Percentiles rank a stretch among this genome's conserved stretches.
Evolutionary conservation across 2,329 filamentous ascomycete species (phyloP).

Genomic region (Claviceps capensis): DNA sequence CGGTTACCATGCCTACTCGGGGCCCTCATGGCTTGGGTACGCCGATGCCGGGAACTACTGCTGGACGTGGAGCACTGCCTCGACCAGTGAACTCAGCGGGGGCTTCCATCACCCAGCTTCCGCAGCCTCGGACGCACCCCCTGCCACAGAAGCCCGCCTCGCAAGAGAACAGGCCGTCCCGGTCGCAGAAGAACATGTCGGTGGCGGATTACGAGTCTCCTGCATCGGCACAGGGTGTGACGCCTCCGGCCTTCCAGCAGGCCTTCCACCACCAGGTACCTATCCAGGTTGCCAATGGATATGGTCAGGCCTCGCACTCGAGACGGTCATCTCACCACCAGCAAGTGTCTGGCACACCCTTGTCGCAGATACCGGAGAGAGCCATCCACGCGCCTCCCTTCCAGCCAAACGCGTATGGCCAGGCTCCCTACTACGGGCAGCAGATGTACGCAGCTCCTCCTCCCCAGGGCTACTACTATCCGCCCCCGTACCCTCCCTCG

Average conservation of each 20-base stretch:
- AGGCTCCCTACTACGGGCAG: conserved; percentile 42
- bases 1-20: conserved; percentile 15
- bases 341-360: conserved; percentile 60
- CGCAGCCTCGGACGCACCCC: conserved; percentile 43
- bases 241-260: conserved; percentile 69
- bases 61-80: conserved; percentile 1
- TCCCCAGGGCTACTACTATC: conserved; percentile 56
- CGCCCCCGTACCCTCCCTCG: conserved; percentile 33
- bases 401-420: conserved; percentile 57
- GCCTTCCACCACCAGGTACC: conserved; percentile 95
- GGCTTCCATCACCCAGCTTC: conserved; percentile 35
- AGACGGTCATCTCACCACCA: conserved; percentile 59
- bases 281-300: conserved; percentile 47
- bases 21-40: conserved; percentile 2
- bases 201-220: conserved; percentile 87
- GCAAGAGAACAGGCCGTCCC: conserved; percentile 49
- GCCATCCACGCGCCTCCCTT: conserved; percentile 85
- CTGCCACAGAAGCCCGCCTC: conserved; percentile 44
- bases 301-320: conserved; percentile 45
- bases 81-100: conserved; percentile 7
- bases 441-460: conserved; percentile 25
- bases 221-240: conserved; percentile 32
- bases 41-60: not conserved
- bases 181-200: conserved; percentile 87
- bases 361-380: conserved; percentile 85